These are phyloP conservation scores for Cylindrotheca fusiformis DNA, from an alignment of 108 stramenopile genomes.

Conservation along the genomic window DNA sequence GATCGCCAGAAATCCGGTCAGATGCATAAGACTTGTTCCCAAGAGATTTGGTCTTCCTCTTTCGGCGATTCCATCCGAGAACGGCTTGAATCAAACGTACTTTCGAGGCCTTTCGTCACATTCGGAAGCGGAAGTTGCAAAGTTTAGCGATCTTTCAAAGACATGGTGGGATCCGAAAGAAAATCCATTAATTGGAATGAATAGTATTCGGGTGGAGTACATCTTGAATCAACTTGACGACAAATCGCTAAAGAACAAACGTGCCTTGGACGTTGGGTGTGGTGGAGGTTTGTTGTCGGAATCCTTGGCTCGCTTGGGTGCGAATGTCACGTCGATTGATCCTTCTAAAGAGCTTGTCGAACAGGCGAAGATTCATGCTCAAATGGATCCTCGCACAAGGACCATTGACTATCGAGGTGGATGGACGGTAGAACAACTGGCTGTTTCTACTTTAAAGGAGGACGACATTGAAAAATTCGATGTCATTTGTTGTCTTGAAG, in stretches of 20 bases:
- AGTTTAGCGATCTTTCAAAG: slow-evolving; percentile 60
- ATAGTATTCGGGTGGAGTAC: slow-evolving; percentile 67
- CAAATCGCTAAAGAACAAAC: neutral
- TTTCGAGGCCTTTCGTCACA: slow-evolving; percentile 35
- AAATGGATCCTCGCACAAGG: slow-evolving; percentile 29
- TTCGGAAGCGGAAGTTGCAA: slow-evolving; percentile 53
- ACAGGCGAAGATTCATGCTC: slow-evolving; percentile 55
- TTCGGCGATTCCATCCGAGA: neutral
- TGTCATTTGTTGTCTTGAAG: slow-evolving; percentile 88
- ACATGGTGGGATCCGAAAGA: slow-evolving; percentile 75
- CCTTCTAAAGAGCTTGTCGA: slow-evolving; percentile 64
- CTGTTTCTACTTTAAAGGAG: slow-evolving; percentile 11
- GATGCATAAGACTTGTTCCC: neutral
- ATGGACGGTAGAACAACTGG: slow-evolving; percentile 67
- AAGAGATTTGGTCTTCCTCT: neutral
- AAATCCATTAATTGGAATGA: slow-evolving; percentile 82
- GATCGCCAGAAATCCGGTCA: neutral
- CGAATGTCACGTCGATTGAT: slow-evolving; percentile 81
- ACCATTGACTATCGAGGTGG: slow-evolving; percentile 65
- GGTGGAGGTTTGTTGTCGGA: slow-evolving; percentile 93
- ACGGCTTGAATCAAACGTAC: neutral
- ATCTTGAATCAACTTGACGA: slow-evolving; percentile 35
- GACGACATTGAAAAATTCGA: slow-evolving; percentile 48
- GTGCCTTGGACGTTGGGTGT: slow-evolving; percentile 86
- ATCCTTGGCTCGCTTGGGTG: slow-evolving; percentile 80